phyloP scores from a whole-genome alignment of 2,329 filamentous ascomycete species.

The Ustulina deusta region DNA sequence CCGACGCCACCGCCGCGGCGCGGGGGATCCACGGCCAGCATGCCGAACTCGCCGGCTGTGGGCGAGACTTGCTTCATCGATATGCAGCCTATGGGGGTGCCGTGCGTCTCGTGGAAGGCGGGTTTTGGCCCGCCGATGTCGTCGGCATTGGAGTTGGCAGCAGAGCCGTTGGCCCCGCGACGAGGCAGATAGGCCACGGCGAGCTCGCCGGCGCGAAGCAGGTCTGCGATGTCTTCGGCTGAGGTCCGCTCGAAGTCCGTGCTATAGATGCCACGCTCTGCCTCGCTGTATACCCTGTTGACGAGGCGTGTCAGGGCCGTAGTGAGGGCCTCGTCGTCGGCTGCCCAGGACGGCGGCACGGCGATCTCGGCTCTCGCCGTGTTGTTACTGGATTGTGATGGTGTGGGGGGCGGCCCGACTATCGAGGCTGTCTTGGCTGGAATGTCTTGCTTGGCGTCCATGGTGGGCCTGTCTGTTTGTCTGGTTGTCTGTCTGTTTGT shows the following conservation, averaged over 20 bases:
- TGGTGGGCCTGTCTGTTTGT: not conserved
- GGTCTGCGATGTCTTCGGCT: constrained; percentile 36
- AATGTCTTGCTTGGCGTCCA: not conserved
- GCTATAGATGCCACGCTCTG: constrained; percentile 64
- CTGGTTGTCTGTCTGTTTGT: not conserved
- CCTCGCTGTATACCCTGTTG: constrained; percentile 61
- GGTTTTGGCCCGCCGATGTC: too few relatives aligned
- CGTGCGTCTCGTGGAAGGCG: not conserved
- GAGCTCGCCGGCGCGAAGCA: constrained; percentile 44
- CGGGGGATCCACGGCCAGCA: constrained; percentile 45
- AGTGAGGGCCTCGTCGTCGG: constrained; percentile 36
- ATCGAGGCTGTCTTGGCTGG: not conserved
- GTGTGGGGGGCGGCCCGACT: not conserved
- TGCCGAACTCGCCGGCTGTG: constrained; percentile 46
- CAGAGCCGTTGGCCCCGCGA: not conserved
- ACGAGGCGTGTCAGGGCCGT: constrained; percentile 39
- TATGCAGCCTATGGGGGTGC: constrained; percentile 45
- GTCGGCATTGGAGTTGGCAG: not conserved
- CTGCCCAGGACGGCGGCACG: constrained; percentile 36
- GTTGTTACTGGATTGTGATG: not conserved
- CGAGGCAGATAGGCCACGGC: constrained; percentile 39
- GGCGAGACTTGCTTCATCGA: constrained; percentile 38
- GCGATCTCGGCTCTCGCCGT: constrained; percentile 31
- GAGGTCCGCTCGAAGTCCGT: constrained; percentile 45
- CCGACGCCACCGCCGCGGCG: constrained; percentile 48